Percentiles rank a stretch among this genome's conserved stretches.
Evolutionary conservation across 306 rosid species (phyloP).

Genomic region (Begonia masoniana): DNA sequence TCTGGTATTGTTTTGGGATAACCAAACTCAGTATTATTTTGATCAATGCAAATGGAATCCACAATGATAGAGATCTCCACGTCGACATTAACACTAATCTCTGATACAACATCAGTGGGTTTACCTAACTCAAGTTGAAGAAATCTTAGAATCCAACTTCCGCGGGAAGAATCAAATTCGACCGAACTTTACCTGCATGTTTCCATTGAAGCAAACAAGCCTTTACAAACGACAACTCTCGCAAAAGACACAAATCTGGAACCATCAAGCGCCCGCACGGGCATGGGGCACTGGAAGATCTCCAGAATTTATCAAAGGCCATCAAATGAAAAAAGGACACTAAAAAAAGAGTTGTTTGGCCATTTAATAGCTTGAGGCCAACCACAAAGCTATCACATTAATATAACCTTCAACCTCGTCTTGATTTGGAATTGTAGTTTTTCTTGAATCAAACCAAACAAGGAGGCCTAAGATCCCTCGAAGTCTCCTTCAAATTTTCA

Average conservation of each 20-base stretch:
- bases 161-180: conserved; percentile 80
- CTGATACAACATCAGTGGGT: conserved; percentile 75
- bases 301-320: conserved; percentile 40
- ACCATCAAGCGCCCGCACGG: conserved; percentile 69
- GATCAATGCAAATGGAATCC: conserved; percentile 29
- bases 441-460: too few species aligned
- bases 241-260: conserved; percentile 21
- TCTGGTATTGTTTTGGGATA: conserved; percentile 83
- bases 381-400: too few species aligned
- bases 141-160: conserved; percentile 92
- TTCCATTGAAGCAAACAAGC: conserved; percentile 83
- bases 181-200: conserved; percentile 66
- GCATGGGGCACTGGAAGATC: conserved; percentile 41
- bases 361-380: too few species aligned
- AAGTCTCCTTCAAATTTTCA: too few species aligned
- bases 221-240: too few species aligned
- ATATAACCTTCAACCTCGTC: too few species aligned
- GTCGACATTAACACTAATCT: conserved; percentile 71
- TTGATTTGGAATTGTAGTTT: too few species aligned
- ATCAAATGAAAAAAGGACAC: conserved; percentile 27
- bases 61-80: conserved; percentile 47
- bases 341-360: neutral
- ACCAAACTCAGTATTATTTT: conserved; percentile 49
- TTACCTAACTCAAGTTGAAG: conserved; percentile 89
- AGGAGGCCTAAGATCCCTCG: too few species aligned